Base-by-base conservation (phyloP, 345 rosid species). In the Hibiscus trionum region DNA sequence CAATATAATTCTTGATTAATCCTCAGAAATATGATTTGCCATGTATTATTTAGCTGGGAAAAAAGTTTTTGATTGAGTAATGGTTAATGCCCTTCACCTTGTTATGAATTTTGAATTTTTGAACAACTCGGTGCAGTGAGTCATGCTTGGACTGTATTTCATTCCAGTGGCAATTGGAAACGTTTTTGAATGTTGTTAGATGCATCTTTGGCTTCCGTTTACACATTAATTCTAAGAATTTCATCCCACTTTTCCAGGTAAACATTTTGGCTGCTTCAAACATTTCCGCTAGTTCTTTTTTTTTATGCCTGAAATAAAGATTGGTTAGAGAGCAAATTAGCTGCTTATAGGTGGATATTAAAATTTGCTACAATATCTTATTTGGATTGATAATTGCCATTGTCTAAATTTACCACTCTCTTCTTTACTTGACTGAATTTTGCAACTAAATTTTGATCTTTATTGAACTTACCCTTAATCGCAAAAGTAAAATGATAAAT, bases 231-330 rank as follows among this genome's bases (percentile, higher is more conserved):
- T 82, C 87, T 14, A 75, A 35, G 66, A 89, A 73, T 75, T 84
- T 89, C 78, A 80, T 91, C 62, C 61, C 86, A 61, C 84, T 88
- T 60, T 84, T 84, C 52, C 86, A 89, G 87, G 97, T 88, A 71
- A 80, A 56, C 31, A 55, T 73, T 37, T 39, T 19, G 35, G 17
- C 59, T 57, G 2, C 60, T 56, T 62, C n/a, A 65, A 59, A 50
- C 68, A 49, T 53, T 44, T 63, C 16, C 66, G n/a, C 69, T 16
- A 66, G 53, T 70, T 55, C 19, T 19, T 65, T 21, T 37, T 26
- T 72, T 19, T 56, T 7, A 58, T 58, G 35, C 62, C 35, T 26
- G 33, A 58, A 58, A 58, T 58, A 11, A 56, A 10, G 29, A 56
- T 56, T 0, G 60, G 27, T 56, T 17, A 56, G 27, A 19, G 60